Evolutionary conservation across 768 basidiomycete species (phyloP), one percentile per base, ranked within the genome.

Genomic region (Mycena chlorophos): DNA sequence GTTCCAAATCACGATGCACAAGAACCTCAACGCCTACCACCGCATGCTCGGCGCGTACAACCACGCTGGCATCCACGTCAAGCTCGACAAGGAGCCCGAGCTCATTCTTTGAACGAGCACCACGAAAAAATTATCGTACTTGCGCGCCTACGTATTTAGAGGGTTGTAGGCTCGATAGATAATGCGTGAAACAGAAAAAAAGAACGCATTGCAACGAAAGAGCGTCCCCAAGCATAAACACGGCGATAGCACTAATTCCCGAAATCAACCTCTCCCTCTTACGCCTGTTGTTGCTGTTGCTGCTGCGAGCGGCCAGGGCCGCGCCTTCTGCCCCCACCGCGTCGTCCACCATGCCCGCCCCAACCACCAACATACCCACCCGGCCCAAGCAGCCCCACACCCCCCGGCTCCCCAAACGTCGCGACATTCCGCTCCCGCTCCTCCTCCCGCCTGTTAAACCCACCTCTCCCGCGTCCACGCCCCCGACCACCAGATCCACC

Each of bases 1-100:
- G 38, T 99, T 96, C 89, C 95, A 98, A 76, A 84, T 99, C 68
- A 98, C 95, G 4, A 73, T 95, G 58, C 96, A 98, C 80, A 99
- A 99, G 79, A 99, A 98, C 79, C 75, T 98, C 61, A 98, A 98
- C 68, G 91, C 87, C 0, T 98, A 87, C 78, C 94, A 93, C 68
- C 89, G 97, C 56, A 82, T 97, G 64, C 84, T 89, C 40, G 94
- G 92, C 27, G 84, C 96, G 25, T 75, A 81, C 17, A 89, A 82
- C 64, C 96, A 98, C 65, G 77, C 78, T n/a, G 88, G 87, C 6
- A 87, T 91, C 63, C 88, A 88, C 60, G 83, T 88, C 60, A 80
- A 77, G 54, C 73, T 80, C n/a, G 73, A 75, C 48, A 79, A 76
- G 59, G 74, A 79, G 60, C 79, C 83, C 29, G 65, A 66, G 84